These are phyloP conservation scores for Ascochyta pisi DNA, from an alignment of 2,329 filamentous ascomycete species.

Conservation along the genomic window DNA sequence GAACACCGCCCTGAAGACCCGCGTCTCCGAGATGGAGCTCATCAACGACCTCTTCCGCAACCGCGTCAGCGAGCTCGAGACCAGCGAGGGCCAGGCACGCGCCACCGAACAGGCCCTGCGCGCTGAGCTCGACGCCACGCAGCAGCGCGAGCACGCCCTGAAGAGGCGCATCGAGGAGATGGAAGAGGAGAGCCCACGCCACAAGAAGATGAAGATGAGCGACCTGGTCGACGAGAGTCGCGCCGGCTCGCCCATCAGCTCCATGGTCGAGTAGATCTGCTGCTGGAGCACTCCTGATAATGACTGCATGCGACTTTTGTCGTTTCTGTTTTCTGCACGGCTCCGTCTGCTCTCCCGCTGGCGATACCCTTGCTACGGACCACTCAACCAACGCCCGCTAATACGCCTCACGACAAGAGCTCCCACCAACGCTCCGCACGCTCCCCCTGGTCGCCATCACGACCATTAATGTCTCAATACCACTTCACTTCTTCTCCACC, in stretches of 20 bases:
- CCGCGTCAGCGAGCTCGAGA: slow-evolving; percentile 74
- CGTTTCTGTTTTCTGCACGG: slow-evolving; percentile 18
- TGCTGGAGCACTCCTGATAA: neutral
- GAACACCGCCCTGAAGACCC: slow-evolving; percentile 89
- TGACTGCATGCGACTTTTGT: slow-evolving; percentile 25
- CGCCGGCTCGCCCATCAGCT: slow-evolving; percentile 43
- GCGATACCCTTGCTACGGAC: slow-evolving; percentile 13
- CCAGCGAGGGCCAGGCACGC: slow-evolving; percentile 71
- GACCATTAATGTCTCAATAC: slow-evolving; percentile 49
- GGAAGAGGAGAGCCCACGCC: slow-evolving; percentile 55
- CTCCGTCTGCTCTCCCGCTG: slow-evolving; percentile 6
- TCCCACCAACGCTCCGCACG: slow-evolving; percentile 31
- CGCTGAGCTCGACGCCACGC: slow-evolving; percentile 73
- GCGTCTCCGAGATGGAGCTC: slow-evolving; percentile 92
- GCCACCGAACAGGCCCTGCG: slow-evolving; percentile 65
- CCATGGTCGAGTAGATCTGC: slow-evolving; percentile 37
- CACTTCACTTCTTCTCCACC: slow-evolving; percentile 22
- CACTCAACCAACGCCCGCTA: neutral
- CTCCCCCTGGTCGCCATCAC: slow-evolving; percentile 32
- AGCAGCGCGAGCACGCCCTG: slow-evolving; percentile 78
- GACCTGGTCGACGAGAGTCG: slow-evolving; percentile 59
- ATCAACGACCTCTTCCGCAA: slow-evolving; percentile 79
- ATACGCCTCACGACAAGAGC: neutral
- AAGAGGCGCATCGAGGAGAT: slow-evolving; percentile 80
- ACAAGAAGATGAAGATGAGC: slow-evolving; percentile 64